These are phyloP conservation scores for Cyclotella distinguenda DNA, from an alignment of 108 stramenopile species.

Conservation along the genomic window DNA sequence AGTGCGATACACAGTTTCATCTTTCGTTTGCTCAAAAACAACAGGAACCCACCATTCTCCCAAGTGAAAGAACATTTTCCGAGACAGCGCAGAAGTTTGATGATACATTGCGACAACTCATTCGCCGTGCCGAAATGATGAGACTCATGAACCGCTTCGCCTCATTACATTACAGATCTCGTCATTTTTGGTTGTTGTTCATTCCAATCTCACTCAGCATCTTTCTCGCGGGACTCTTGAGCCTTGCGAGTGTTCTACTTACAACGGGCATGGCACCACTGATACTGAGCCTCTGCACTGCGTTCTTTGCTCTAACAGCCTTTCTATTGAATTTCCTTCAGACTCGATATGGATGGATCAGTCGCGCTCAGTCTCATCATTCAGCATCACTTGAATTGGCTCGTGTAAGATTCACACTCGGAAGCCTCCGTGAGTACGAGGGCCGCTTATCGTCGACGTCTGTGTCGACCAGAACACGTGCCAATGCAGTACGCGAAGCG, in stretches of 20 bases:
- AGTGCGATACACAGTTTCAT: too few species aligned
- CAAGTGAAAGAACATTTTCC: background rate
- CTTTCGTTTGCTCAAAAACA: too few species aligned
- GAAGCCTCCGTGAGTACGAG: constrained; percentile 17
- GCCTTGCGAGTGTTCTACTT: constrained; percentile 25
- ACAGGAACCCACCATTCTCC: background rate
- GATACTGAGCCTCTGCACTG: constrained; percentile 12
- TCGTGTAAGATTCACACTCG: constrained; percentile 22
- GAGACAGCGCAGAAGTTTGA: constrained; percentile 28
- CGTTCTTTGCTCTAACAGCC: constrained; percentile 16
- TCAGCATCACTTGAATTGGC: constrained; percentile 22
- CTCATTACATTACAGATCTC: constrained; percentile 33
- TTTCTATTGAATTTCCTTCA: constrained; percentile 30
- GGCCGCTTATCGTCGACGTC: constrained; percentile 9
- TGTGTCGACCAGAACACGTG: constrained; percentile 20
- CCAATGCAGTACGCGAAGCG: constrained; percentile 24
- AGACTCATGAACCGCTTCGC: constrained; percentile 24
- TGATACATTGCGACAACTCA: constrained; percentile 17
- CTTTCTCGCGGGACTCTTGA: constrained; percentile 16
- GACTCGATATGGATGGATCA: constrained; percentile 27
- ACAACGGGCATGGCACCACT: constrained; percentile 1
- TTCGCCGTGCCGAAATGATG: constrained; percentile 32
- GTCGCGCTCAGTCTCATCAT: constrained; percentile 23
- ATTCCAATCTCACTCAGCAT: constrained; percentile 33
- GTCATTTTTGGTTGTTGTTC: constrained; percentile 41